Percentiles rank a stretch among this genome's conserved stretches.
Evolutionary conservation across 2,329 filamentous ascomycete species (phyloP).

Genomic region (Claviceps sorghi): DNA sequence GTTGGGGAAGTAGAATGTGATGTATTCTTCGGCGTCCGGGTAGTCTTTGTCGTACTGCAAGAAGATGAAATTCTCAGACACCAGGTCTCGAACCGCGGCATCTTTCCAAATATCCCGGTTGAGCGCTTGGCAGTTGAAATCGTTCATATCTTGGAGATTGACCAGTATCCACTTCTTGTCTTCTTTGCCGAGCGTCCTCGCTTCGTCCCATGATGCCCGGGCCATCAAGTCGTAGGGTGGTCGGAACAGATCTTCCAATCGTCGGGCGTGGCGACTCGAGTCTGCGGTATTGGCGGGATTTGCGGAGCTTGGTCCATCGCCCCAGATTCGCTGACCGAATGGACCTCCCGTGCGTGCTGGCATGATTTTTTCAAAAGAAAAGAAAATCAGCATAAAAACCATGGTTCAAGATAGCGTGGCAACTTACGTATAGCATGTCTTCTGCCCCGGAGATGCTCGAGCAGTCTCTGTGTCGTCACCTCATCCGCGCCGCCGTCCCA

Average conservation of each 20-base stretch:
- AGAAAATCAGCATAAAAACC: conserved; percentile 1
- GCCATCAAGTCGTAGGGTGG: conserved; percentile 86
- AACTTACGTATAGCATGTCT: conserved; percentile 20
- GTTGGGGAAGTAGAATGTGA: conserved; percentile 74
- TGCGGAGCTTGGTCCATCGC: conserved; percentile 11
- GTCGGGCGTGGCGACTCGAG: conserved; percentile 52
- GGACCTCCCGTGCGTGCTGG: conserved; percentile 17
- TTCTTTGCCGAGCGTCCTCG: conserved; percentile 72
- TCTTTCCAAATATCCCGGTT: conserved; percentile 98
- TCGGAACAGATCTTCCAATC: conserved; percentile 81
- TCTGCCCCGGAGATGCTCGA: conserved; percentile 47
- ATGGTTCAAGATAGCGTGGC: not conserved
- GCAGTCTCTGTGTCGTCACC: conserved; percentile 44
- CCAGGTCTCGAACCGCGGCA: conserved; percentile 56
- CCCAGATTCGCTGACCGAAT: conserved; percentile 27
- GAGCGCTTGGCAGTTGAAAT: conserved; percentile 87
- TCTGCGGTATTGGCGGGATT: conserved; percentile 18
- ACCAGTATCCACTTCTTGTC: conserved; percentile 88
- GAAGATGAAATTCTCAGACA: conserved; percentile 89
- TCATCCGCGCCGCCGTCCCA: conserved; percentile 31
- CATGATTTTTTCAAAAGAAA: not conserved
- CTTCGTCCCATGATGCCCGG: conserved; percentile 65
- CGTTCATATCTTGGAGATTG: conserved; percentile 83
- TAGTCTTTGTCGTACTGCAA: conserved; percentile 87
- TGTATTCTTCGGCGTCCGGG: conserved; percentile 60